Base-by-base conservation (phyloP, 192 early-diverging fungal species). In the Coemansia sp. region DNA sequence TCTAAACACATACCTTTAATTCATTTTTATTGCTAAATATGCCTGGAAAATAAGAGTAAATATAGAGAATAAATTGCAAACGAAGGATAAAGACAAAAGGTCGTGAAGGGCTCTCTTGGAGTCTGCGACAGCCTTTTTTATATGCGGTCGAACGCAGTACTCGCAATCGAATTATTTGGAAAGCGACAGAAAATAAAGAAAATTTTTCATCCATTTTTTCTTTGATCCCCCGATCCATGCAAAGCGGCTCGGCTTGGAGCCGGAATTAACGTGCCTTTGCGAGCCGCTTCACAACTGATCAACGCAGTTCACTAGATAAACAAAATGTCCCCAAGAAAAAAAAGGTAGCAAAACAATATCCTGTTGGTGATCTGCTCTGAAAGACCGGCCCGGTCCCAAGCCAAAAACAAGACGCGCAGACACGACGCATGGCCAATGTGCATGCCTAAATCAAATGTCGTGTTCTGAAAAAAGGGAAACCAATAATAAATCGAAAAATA, bases 211-310 rank as follows among this genome's bases (percentile, higher is more conserved):
- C 30, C 8, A 32, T 42, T 16, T 9, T 16, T 42, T 42, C 11
- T 42, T 42, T 53, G 51, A 53, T 29, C 51, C 25, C 55, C 25
- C 53, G 53, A 29, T 55, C 55, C 55, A 56, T n/a, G n/a, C n/a
- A n/a, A n/a, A 30, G 11, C 39, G 39, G 13, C 39, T 42, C 39
- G 39, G 39, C 39, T 42, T 42, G 3, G 13, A 42, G 8, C 39
- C 3, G 13, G 2, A 9, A 16, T 9, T 16, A 42, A 42, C 13
- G 13, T 9, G n/a, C 39, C 11, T 16, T 9, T 16, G 39, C 13
- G 39, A 42, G 11, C 11, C 39, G 39, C 11, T 32, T 32, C 30
- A n/a, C n/a, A n/a, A n/a, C n/a, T n/a, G n/a, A n/a, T n/a, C n/a
- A n/a, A n/a, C n/a, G n/a, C n/a, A n/a, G n/a, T n/a, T n/a, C n/a